Conservation (phyloP, 345 rosid species). For the Euphorbia lathyris region DNA sequence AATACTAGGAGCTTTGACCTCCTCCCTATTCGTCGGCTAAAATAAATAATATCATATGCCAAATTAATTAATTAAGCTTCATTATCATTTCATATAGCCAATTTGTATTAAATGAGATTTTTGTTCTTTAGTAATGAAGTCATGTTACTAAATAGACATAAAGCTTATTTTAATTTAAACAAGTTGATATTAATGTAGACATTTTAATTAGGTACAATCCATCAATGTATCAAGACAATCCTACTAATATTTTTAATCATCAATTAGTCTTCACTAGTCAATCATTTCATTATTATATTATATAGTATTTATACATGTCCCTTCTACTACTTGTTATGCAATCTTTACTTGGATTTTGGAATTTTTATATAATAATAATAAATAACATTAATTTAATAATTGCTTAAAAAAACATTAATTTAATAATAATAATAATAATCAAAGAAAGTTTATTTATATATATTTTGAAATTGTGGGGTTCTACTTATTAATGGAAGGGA, state of each 20-base stretch:
- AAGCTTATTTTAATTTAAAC: constrained; percentile 3
- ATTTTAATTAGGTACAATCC: constrained; percentile 25
- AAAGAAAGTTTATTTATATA: not conserved
- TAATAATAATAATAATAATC: no score
- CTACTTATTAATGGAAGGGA: not conserved
- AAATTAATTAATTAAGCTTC: constrained; percentile 5
- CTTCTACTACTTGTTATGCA: constrained; percentile 18
- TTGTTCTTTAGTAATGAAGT: constrained; percentile 38
- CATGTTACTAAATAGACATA: not conserved
- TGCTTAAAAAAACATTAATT: no score
- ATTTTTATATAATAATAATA: not conserved
- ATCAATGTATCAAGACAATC: constrained; percentile 17
- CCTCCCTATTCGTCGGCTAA: constrained; percentile 13
- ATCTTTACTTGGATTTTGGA: constrained; percentile 13
- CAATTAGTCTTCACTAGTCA: constrained; percentile 14
- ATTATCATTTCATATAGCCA: not conserved
- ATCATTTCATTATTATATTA: constrained; percentile 12
- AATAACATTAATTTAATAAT: no score
- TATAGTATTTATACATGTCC: constrained; percentile 3
- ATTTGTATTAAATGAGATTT: constrained; percentile 7
- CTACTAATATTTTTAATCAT: not conserved
- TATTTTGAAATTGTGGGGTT: constrained; percentile 1
- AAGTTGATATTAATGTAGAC: constrained; percentile 32
- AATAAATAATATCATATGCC: not conserved
- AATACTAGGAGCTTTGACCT: not conserved